These are phyloP conservation scores for Daedalea quercina DNA, from an alignment of 768 basidiomycete genomes.

Conservation along the genomic window DNA sequence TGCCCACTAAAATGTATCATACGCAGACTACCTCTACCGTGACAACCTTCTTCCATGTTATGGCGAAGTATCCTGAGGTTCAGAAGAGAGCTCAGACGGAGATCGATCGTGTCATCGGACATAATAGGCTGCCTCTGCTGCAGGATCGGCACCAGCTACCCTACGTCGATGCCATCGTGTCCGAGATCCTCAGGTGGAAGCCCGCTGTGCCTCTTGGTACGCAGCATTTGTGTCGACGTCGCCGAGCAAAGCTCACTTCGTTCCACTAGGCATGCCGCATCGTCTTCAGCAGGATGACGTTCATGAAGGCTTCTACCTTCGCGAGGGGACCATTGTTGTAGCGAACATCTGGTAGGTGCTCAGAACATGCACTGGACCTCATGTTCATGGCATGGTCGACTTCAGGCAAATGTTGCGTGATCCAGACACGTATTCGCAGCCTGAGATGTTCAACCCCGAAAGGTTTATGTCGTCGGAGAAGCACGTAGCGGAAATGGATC, in stretches of 20 bases:
- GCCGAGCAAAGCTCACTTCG: background rate
- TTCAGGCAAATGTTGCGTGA: slow-evolving; percentile 40
- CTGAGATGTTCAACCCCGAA: slow-evolving; percentile 20
- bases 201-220: slow-evolving; percentile 12
- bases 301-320: slow-evolving; percentile 10
- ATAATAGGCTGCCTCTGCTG: slow-evolving; percentile 23
- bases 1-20: background rate
- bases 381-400: background rate
- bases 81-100: slow-evolving; percentile 29
- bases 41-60: slow-evolving; percentile 25
- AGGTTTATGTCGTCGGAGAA: slow-evolving; percentile 13
- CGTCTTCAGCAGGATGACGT: slow-evolving; percentile 14
- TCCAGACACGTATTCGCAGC: slow-evolving; percentile 27
- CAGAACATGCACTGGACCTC: background rate
- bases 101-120: slow-evolving; percentile 32
- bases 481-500: slow-evolving; percentile 18
- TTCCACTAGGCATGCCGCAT: slow-evolving; percentile 11
- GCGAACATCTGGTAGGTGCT: slow-evolving; percentile 8
- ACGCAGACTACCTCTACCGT: slow-evolving; percentile 27
- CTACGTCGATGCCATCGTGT: slow-evolving; percentile 28
- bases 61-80: slow-evolving; percentile 25
- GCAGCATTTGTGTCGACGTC: background rate
- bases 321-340: slow-evolving; percentile 11
- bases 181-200: slow-evolving; percentile 20
- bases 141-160: slow-evolving; percentile 20